Base-by-base conservation (phyloP, 2,329 filamentous ascomycete species). In the Diaporthe australafricana region DNA sequence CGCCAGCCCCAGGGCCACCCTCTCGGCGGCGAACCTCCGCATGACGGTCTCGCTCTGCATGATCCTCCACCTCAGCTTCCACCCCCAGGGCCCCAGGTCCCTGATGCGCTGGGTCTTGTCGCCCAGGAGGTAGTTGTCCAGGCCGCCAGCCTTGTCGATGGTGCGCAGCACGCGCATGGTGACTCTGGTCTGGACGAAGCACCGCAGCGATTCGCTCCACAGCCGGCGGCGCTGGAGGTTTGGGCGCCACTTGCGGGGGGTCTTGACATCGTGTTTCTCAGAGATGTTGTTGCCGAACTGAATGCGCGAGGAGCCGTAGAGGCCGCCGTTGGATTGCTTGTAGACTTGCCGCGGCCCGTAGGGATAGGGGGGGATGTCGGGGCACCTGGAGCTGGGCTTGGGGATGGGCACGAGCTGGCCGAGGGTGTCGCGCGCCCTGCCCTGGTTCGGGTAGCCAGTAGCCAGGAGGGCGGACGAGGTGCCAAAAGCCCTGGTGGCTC, bases 81-180 rank as follows among this genome's bases (percentile, higher is more conserved):
- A 99, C 8, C 96, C 96, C 75, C 92, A 92, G 67, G 96, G 91
- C 6, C 96, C 96, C 71, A 99, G 86, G 82, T 98, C 94, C 84
- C 92, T 93, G 79, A 98, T 88, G 75, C 96, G 89, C 50, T 87
- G 88, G 20, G 92, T 86, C 83, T 94, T 96, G 80, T 91, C 89
- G 76, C 94, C 95, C 52, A 98, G 86, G 56, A 99, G 86, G 84
- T 99, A 99, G 78, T 95, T 91, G 82, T 99, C 96, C 75, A 99
- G 87, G 9, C 96, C 95, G 72, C 96, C 96, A 74, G 92, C 90
- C 80, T 95, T 96, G 80, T 94, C 91, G 79, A 98, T 93, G 45
- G 91, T 92, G 79, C 90, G 87, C 77, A 93, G 86, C 32, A 94
- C 93, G 70, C 89, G 88, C 50, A 92, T 87, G 8, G 91, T 94